phyloP scores from a whole-genome alignment of 2,329 filamentous ascomycete genomes.

The Botryotinia convoluta region DNA sequence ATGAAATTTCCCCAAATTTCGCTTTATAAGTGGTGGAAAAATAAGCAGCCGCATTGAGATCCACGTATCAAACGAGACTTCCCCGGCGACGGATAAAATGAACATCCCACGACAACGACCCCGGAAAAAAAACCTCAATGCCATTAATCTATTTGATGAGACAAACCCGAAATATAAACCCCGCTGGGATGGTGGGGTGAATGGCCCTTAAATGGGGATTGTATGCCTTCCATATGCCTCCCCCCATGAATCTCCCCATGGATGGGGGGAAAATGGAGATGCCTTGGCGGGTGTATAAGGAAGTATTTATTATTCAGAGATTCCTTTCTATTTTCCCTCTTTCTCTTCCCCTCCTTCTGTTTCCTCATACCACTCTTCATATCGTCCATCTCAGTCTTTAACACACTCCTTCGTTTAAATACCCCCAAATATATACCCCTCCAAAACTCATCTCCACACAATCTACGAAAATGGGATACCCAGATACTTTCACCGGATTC shows the following conservation, averaged over 20 bases:
- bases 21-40: constrained; percentile 19
- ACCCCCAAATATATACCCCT: neutral
- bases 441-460: neutral
- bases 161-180: neutral
- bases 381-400: neutral
- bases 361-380: neutral
- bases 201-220: neutral
- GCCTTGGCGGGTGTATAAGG: neutral
- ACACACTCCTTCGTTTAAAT: neutral
- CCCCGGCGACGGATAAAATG: constrained; percentile 1
- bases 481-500: constrained; percentile 60
- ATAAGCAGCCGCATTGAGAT: neutral
- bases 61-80: constrained; percentile 11
- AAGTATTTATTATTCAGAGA: constrained; percentile 9
- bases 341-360: neutral
- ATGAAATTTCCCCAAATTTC: neutral
- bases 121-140: neutral
- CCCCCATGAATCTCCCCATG: neutral
- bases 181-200: neutral
- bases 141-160: constrained; percentile 1
- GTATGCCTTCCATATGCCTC: neutral
- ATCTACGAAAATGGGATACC: constrained; percentile 41
- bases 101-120: neutral
- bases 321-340: neutral
- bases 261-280: constrained; percentile 1